Base-by-base conservation (phyloP, 2,329 filamentous ascomycete genomes). In the Ascochyta clinopodiicola region DNA sequence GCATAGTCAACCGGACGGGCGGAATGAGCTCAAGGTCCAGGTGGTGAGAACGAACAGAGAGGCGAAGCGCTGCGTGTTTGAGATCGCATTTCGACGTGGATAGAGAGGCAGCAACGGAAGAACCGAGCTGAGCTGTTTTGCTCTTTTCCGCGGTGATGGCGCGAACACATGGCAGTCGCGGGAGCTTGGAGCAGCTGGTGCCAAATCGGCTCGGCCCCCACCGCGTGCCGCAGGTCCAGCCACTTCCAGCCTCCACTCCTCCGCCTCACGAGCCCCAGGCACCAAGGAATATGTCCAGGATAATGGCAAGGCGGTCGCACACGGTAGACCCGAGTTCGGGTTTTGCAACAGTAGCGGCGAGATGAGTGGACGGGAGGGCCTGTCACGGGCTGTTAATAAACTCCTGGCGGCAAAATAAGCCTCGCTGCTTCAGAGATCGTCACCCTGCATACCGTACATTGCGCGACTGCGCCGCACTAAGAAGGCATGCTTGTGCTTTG, bases 341-440 rank as follows among this genome's bases (percentile, higher is more conserved):
- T 17, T 44, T 48, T 44, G 43, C 27, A 44, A 44, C 44, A 47
- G 44, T 52, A 52, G 54, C 48, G 48, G 38, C 34, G 24, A 32
- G 35, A 46, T 51, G 54, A 57, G 43, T 57, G 54, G 54, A 44
- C 27, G 38, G 43, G 34, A 31, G 6, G 34, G 19, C 27, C 44
- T 51, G 47, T 48, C 27, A 38, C 44, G 25, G 31, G 43, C 48
- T 52, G 54, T 52, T 57, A 51, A 57, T 57, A 57, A 46, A 38
- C 54, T 44, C 47, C 54, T 51, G 54, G 54, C 47, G 47, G 47
- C 36, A 53, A 57, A 57, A 57, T 43, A 54, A 57, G 55, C 55
- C 55, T 57, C 50, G 27, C 36, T 57, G 50, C 45, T 50, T 57
- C 42, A 50, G 40, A 29, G 55, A 51, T 49, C 50, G 45, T 53